A percentile compares a stretch with the other conserved stretches of the same genome.
These are phyloP conservation scores for Sugiyamaella lignohabitans DNA, from an alignment of 805 yeast genomes.

Conservation along the genomic window DNA sequence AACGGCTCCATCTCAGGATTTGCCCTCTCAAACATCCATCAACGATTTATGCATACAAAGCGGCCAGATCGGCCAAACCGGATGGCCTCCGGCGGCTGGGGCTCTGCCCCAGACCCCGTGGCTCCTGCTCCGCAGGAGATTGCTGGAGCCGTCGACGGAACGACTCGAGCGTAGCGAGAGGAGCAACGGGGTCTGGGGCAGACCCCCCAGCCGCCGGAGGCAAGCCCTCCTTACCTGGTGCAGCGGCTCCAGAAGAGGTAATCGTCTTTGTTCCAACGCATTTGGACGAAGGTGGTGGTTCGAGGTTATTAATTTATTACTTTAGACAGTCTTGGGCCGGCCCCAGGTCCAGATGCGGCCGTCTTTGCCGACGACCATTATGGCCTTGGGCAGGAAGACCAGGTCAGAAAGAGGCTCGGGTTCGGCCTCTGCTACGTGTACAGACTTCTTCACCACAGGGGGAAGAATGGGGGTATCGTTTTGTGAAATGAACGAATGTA, in stretches of 20 bases:
- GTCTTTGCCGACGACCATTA: conserved; percentile 28
- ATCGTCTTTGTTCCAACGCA: neutral
- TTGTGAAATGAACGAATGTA: conserved; percentile 26
- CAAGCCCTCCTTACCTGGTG: neutral
- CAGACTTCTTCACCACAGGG: conserved; percentile 25
- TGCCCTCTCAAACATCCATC: too few species aligned
- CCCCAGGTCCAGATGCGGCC: conserved; percentile 32
- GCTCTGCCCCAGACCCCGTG: too few species aligned
- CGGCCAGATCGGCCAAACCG: too few species aligned
- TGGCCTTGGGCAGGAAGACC: conserved; percentile 18
- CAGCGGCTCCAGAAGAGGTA: neutral
- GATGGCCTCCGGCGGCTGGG: too few species aligned
- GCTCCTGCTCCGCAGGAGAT: too few species aligned
- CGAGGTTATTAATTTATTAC: neutral
- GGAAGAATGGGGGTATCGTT: conserved; percentile 22
- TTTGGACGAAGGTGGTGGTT: neutral
- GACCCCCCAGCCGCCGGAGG: neutral
- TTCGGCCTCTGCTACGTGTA: conserved; percentile 23
- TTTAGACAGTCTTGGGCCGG: conserved; percentile 16
- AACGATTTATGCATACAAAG: too few species aligned
- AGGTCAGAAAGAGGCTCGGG: conserved; percentile 27
- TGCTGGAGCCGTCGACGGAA: too few species aligned
- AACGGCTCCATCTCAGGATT: too few species aligned
- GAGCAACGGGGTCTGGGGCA: neutral
- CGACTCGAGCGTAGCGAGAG: neutral